These are phyloP conservation scores for Pyrenula aspistea DNA, from an alignment of 495 filamentous ascomycete genomes.

Conservation along the genomic window DNA sequence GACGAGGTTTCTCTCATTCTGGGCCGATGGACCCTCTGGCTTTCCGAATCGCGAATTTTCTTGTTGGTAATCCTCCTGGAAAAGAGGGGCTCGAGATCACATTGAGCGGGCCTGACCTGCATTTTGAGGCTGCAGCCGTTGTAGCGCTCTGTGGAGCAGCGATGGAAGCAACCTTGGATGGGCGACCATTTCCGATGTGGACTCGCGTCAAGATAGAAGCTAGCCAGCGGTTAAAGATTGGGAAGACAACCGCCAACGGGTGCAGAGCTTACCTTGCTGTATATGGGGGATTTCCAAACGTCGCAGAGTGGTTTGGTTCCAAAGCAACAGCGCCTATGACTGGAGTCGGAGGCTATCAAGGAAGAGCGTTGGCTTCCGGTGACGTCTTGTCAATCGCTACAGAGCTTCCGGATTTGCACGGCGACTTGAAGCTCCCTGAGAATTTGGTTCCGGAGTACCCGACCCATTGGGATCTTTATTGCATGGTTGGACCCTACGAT, in stretches of 20 bases:
- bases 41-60: constrained; percentile 40
- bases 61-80: constrained; percentile 41
- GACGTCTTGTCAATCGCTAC: constrained; percentile 33
- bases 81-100: constrained; percentile 48
- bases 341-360: constrained; percentile 47
- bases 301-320: constrained; percentile 45
- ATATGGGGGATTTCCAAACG: constrained; percentile 40
- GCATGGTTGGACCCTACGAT: constrained; percentile 46
- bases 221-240: constrained; percentile 43
- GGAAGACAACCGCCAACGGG: constrained; percentile 34
- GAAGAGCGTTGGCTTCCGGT: constrained; percentile 36
- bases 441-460: constrained; percentile 29
- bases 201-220: constrained; percentile 32
- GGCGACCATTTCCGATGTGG: constrained; percentile 37
- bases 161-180: constrained; percentile 35
- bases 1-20: constrained; percentile 34
- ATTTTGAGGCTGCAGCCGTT: constrained; percentile 34
- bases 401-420: constrained; percentile 13
- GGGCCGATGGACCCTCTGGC: constrained; percentile 47
- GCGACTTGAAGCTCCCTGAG: constrained; percentile 20
- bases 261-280: constrained; percentile 48
- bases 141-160: constrained; percentile 42
- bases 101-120: constrained; percentile 42
- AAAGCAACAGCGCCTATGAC: constrained; percentile 45
- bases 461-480: constrained; percentile 33